These are phyloP conservation scores for Eudorina sp. DNA, from an alignment of 139 green algal species.

Conservation along the genomic window DNA sequence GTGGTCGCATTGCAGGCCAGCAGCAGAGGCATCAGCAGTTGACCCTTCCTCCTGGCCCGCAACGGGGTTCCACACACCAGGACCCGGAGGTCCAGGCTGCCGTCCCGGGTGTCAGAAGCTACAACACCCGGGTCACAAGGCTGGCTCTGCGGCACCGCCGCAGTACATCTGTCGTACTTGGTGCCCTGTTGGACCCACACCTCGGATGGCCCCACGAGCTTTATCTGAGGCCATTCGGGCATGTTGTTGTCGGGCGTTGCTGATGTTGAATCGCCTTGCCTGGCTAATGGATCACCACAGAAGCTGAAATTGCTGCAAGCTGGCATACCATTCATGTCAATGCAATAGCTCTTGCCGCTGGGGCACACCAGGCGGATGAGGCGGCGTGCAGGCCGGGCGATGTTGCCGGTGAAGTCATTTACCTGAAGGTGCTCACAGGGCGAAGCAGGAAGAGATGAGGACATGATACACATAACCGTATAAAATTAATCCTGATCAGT, in stretches of 20 bases:
- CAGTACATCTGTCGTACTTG: constrained; percentile 54
- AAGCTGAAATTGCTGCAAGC: constrained; percentile 46
- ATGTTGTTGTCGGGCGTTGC: not conserved
- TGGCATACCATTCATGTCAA: constrained; percentile 24
- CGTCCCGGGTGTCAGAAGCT: constrained; percentile 55
- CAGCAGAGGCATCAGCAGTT: constrained; percentile 42
- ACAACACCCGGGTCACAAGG: constrained; percentile 59
- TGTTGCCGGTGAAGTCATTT: constrained; percentile 54
- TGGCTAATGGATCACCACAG: constrained; percentile 20
- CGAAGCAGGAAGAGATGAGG: no score
- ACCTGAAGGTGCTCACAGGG: no score
- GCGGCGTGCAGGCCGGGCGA: constrained; percentile 46
- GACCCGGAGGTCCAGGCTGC: constrained; percentile 52
- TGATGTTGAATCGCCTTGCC: not conserved
- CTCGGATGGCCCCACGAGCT: constrained; percentile 36
- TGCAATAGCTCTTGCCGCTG: constrained; percentile 13
- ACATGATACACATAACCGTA: no score
- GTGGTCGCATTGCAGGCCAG: constrained; percentile 51
- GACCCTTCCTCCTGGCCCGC: not conserved
- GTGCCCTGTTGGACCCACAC: constrained; percentile 41
- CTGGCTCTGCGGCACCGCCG: not conserved
- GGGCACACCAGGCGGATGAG: constrained; percentile 57
- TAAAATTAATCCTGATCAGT: no score
- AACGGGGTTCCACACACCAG: constrained; percentile 52
- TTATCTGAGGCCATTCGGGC: constrained; percentile 19